A percentile compares a stretch with the other conserved stretches of the same genome.
Evolutionary conservation across 23 red algal genomes (phyloP).

Genomic region (Cyanidiococcus yangmingshanensis): DNA sequence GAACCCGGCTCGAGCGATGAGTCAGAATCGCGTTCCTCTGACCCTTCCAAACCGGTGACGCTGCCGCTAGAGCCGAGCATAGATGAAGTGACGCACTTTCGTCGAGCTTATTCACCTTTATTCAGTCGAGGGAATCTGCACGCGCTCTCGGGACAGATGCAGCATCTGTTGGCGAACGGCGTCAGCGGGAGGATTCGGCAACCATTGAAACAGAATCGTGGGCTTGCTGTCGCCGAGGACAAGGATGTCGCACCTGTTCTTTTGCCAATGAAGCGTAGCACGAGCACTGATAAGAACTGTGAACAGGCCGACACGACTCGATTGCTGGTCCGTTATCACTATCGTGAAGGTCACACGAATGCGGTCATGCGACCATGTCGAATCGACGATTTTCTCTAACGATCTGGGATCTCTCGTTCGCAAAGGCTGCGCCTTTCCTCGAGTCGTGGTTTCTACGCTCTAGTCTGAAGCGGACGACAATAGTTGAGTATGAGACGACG

Average conservation of each 20-base stretch:
- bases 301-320: background rate
- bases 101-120: background rate
- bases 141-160: background rate
- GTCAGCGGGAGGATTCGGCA: background rate
- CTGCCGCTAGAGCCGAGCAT: background rate
- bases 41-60: background rate
- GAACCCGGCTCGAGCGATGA: too few relatives aligned
- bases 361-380: slow-evolving; percentile 10
- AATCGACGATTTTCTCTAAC: slow-evolving; percentile 10
- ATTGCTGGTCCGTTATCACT: background rate
- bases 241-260: background rate
- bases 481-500: too few relatives aligned
- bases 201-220: background rate
- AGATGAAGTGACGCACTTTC: background rate
- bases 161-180: background rate
- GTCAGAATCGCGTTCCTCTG: background rate
- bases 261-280: background rate
- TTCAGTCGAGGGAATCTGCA: background rate
- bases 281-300: background rate
- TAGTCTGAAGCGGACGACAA: too few relatives aligned
- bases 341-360: slow-evolving; percentile 16
- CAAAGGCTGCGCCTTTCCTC: too few relatives aligned
- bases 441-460: too few relatives aligned
- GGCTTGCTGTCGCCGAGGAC: background rate
- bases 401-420: too few relatives aligned